Base-by-base conservation (phyloP, 148 eudicot species). In the Persicaria maculosa region DNA sequence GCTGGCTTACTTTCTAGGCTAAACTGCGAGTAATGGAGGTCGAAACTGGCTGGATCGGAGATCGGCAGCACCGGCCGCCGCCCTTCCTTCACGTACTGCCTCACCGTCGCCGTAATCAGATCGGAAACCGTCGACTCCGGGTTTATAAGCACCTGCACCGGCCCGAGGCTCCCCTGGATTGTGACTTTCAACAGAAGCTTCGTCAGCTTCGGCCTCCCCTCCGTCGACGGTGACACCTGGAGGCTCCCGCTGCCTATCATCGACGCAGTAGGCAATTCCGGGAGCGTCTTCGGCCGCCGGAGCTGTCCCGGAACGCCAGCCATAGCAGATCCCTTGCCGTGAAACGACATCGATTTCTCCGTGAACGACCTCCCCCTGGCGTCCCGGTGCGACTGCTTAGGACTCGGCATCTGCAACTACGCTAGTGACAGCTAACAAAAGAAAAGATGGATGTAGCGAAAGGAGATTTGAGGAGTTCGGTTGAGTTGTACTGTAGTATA, bases 1-100 rank as follows among this genome's bases (percentile, higher is more conserved):
- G 40, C 40, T 31, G 17, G n/a, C 85, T 83, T 82, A 89, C 93
- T 85, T 79, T 87, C 87, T 69, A 89, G 78, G 84, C 90, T 89
- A 77, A 89, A 89, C 74, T 86, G 93, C 11, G 90, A 89, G 75
- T 87, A 89, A 75, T 89, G 93, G 59, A 89, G 90, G 44, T 81
- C 90, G 68, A 80, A 89, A 4, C 59, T 81, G 9, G 76, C n/a
- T 8, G 85, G 65, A 20, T 82, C 83, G 0, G 59, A 12, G 4
- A 72, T 62, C 2, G 61, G 19, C 36, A 89, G 61, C 4, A 81
- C 73, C 52, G 88, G 88, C 43, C 86, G 81, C 43, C 90, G 74
- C 2, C 78, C 83, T 83, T 87, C 90, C 81, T 84, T 89, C 6
- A 44, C 80, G 44, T 89, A 89, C 65, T 71, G 83, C 77, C 79